Percentiles rank a stretch among this genome's conserved stretches.
phyloP scores from a whole-genome alignment of 2,329 filamentous ascomycete species.

The Monilinia vaccinii-corymbosi region DNA sequence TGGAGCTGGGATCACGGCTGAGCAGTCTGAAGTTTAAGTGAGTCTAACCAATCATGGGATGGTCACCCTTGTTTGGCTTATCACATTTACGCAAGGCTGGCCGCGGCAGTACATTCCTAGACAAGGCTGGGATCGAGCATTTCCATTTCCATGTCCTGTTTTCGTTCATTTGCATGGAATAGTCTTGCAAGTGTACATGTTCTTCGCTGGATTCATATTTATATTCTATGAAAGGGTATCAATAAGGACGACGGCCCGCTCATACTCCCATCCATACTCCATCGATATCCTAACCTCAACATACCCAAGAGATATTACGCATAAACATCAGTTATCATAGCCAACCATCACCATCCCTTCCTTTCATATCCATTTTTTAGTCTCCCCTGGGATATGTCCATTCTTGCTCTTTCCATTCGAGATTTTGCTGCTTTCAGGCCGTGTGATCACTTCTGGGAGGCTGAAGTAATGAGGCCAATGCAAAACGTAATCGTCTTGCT shows the following conservation, averaged over 20 bases:
- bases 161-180: no score
- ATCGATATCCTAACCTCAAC: background rate
- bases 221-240: slow-evolving; percentile 8
- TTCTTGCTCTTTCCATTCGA: slow-evolving; percentile 11
- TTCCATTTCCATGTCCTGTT: no score
- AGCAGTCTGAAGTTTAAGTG: no score
- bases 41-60: background rate
- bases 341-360: background rate
- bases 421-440: slow-evolving; percentile 10
- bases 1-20: no score
- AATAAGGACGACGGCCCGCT: background rate
- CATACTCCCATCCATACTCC: background rate
- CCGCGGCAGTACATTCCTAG: background rate
- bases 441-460: slow-evolving; percentile 29
- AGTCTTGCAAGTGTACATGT: no score
- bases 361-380: slow-evolving; percentile 20
- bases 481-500: slow-evolving; percentile 56
- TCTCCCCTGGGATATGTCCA: slow-evolving; percentile 14
- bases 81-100: background rate
- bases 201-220: no score
- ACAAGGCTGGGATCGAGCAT: background rate
- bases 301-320: background rate
- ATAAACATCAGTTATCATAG: no score
- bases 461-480: slow-evolving; percentile 51
- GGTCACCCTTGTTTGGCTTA: background rate